Base-by-base conservation (phyloP, 176 grass and related monocot genomes). In the Oropetium thomaeum region DNA sequence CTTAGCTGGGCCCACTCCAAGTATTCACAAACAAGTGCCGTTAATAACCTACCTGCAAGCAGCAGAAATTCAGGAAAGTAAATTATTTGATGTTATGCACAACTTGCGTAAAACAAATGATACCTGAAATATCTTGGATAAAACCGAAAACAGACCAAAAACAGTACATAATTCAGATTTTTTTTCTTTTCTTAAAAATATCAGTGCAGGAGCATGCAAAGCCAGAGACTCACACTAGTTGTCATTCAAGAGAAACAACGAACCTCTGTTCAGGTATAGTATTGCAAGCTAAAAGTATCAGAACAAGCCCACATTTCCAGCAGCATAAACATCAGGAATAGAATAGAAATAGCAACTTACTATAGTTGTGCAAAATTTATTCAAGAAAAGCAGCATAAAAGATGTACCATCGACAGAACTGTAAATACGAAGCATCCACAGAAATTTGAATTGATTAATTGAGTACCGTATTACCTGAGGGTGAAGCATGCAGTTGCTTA, bases 1-100 rank as follows among this genome's bases (percentile, higher is more conserved):
- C 85, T 84, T 85, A 98, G 82, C 70, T 99, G 89, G 1, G 91
- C 91, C 96, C 91, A 98, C 74, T 98, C 91, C 86, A 98, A 86
- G 79, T 94, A 94, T 84, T 92, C 91, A 29, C 86, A 83, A 71
- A 93, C 79, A 81, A 98, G 79, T 65, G 91, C 91, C 37, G 89
- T 94, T 42, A 98, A 70, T 82, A 98, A 84, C 57, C 91, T 94
- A 73, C 87, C 96, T 98, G 87, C 74, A 87, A 86, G 63, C 25
- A 81, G 67, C n/a, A 78, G 3, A 76, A 60, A 45, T 10, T 67
- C 20, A 23, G 59, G 23, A 14, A 74, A 47, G 73, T 69, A 67
- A 86, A 65, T 11, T 23, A 73, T n/a, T 82, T 70, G 37, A 66
- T 33, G 19, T 37, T 69, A 80, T 20, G 49, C 45, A 9, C 60